Conservation (phyloP, 164 flowering plant genomes). For the Piper longum region DNA sequence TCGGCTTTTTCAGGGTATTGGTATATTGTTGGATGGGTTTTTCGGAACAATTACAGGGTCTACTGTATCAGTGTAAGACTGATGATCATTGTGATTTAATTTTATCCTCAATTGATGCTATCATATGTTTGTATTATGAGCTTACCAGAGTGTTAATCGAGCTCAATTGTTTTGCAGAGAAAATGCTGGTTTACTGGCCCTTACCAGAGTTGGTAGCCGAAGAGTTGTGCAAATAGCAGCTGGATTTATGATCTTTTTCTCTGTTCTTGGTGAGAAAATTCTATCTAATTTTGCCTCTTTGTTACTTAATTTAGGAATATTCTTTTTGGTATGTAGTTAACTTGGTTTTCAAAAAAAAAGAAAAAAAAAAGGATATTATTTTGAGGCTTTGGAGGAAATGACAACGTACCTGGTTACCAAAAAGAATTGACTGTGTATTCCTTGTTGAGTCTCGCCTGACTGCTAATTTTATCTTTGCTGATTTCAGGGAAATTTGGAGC, state of each 20-base stretch:
- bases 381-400: neutral
- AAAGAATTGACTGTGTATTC: neutral
- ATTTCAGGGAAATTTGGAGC: constrained; percentile 92
- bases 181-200: constrained; percentile 84
- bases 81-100: neutral
- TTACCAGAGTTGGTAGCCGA: constrained; percentile 93
- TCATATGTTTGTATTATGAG: neutral
- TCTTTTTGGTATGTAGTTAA: neutral
- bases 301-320: too few species aligned
- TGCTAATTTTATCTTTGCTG: neutral
- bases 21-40: constrained; percentile 64
- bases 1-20: constrained; percentile 44
- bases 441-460: neutral
- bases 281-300: neutral
- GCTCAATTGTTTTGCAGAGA: constrained; percentile 36
- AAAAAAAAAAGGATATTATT: too few species aligned
- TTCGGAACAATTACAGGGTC: constrained; percentile 85
- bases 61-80: constrained; percentile 70
- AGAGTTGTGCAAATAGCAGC: constrained; percentile 96
- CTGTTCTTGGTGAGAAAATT: constrained; percentile 59
- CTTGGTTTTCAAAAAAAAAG: too few species aligned
- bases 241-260: constrained; percentile 95
- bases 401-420: too few species aligned
- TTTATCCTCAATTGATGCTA: too few species aligned
- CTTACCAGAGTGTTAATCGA: too few species aligned